Base-by-base conservation (phyloP, 768 basidiomycete species). In the Neoboletus subvelutipes region DNA sequence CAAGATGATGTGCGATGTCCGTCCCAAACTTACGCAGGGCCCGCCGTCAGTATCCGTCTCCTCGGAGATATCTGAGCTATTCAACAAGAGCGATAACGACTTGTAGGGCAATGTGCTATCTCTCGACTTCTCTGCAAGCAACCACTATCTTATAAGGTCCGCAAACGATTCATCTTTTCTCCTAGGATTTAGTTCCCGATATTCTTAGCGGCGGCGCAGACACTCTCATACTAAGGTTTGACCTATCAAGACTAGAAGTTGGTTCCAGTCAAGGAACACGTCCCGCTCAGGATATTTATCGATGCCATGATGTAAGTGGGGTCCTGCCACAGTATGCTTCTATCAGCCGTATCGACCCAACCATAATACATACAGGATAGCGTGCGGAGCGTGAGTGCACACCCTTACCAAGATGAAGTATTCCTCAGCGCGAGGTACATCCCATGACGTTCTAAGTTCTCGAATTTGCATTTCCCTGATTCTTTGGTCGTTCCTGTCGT, bases 401-500 rank as follows among this genome's bases (percentile, higher is more conserved):
- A 90, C 65, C 81, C 87, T n/a, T 71, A 71, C 37, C 78, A 83
- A 41, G 89, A 92, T 28, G 84, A 88, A 24, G 57, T 90, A 1
- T 85, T 87, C 59, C 64, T 92, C 57, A 88, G 82, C 59, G 87
- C 81, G n/a, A 83, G 87, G 89, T 85, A 64, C 51, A 72, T 61
- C 28, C 37, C 43, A 57, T 57, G 66, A 53, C 53, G 26, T 57
- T 50, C 41, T 52, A 60, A 37, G 45, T 53, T 59, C 50, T 43
- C 45, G 42, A 56, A 54, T 64, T 55, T 61, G 56, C 37, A 50
- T 50, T 61, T 48, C 18, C 12, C 54, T 59, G 52, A 45, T 58
- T 60, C 59, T 58, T 50, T 45, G 63, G 65, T 68, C 54, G 49
- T 51, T 59, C 22, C 42, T 56, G 48, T 60, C 48, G 54, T 45